These are phyloP conservation scores for Pestalotiopsis sp. DNA, from an alignment of 2,329 filamentous ascomycete species.

Conservation along the genomic window DNA sequence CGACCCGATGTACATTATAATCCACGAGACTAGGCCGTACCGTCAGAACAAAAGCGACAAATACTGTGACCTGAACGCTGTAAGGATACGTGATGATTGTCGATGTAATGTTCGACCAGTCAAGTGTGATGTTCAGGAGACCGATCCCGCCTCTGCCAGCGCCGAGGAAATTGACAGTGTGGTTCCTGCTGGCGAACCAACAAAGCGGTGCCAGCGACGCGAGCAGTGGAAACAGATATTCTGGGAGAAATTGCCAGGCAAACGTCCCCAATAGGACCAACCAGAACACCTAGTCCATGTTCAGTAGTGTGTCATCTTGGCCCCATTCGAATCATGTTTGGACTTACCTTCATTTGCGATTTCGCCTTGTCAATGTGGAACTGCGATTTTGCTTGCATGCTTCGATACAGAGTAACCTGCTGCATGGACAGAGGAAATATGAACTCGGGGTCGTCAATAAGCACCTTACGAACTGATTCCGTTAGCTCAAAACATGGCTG, in stretches of 20 bases:
- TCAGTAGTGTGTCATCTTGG: background rate
- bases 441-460: slow-evolving; percentile 12
- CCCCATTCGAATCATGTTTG: no score
- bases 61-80: slow-evolving; percentile 57
- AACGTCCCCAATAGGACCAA: slow-evolving; percentile 52
- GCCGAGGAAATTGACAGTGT: slow-evolving; percentile 62
- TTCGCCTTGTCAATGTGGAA: background rate
- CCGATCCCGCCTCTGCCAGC: slow-evolving; percentile 65
- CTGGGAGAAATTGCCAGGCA: slow-evolving; percentile 64
- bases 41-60: slow-evolving; percentile 48
- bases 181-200: slow-evolving; percentile 63
- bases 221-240: slow-evolving; percentile 62
- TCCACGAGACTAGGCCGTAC: background rate
- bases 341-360: slow-evolving; percentile 2
- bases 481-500: background rate
- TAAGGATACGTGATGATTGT: slow-evolving; percentile 53
- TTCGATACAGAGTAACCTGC: slow-evolving; percentile 7
- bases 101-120: slow-evolving; percentile 65
- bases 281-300: slow-evolving; percentile 51
- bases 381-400: slow-evolving; percentile 3
- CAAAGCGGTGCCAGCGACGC: slow-evolving; percentile 64
- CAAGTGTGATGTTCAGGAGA: slow-evolving; percentile 59
- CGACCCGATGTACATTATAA: no score
- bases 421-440: slow-evolving; percentile 12
- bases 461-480: background rate